These are phyloP conservation scores for Bremia lactucae DNA, from an alignment of 352 stramenopile genomes.

Conservation along the genomic window DNA sequence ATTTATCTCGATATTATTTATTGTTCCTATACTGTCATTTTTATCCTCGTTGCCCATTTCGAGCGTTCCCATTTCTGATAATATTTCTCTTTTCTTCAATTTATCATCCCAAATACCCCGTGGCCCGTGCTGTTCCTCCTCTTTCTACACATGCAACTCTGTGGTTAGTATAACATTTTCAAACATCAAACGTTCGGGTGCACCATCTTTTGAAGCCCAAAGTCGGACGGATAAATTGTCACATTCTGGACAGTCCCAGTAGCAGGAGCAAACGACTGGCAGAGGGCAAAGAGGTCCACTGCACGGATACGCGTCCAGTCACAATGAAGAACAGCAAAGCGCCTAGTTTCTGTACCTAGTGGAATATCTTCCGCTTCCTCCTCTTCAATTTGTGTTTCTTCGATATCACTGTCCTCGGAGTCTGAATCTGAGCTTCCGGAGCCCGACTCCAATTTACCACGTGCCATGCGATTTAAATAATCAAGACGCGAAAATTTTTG, in stretches of 20 bases:
- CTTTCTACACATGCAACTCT: constrained; percentile 31
- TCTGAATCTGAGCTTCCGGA: constrained; percentile 40
- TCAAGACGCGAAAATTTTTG: constrained; percentile 72
- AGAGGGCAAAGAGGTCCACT: constrained; percentile 92
- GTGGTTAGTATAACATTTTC: background rate
- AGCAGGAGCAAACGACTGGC: constrained; percentile 88
- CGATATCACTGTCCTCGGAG: constrained; percentile 40
- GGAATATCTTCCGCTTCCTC: constrained; percentile 68
- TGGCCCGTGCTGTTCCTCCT: constrained; percentile 66
- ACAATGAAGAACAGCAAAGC: constrained; percentile 91
- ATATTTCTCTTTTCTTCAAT: constrained; percentile 20
- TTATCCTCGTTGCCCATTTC: constrained; percentile 12
- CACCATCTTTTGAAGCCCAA: constrained; percentile 90
- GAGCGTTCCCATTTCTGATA: constrained; percentile 17
- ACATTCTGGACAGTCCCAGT: constrained; percentile 86
- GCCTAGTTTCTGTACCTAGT: constrained; percentile 74
- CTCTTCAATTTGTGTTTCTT: constrained; percentile 29
- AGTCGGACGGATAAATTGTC: constrained; percentile 94
- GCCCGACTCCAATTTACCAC: constrained; percentile 56
- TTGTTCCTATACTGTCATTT: constrained; percentile 12
- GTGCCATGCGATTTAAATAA: constrained; percentile 79
- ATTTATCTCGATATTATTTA: constrained; percentile 16
- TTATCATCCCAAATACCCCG: constrained; percentile 49
- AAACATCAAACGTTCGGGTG: background rate
- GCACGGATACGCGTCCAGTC: constrained; percentile 94